Evolutionary conservation across 1,139 yeast species (phyloP), one percentile per base, ranked within the genome.

Genomic region (Geotrichum bryndzae): DNA sequence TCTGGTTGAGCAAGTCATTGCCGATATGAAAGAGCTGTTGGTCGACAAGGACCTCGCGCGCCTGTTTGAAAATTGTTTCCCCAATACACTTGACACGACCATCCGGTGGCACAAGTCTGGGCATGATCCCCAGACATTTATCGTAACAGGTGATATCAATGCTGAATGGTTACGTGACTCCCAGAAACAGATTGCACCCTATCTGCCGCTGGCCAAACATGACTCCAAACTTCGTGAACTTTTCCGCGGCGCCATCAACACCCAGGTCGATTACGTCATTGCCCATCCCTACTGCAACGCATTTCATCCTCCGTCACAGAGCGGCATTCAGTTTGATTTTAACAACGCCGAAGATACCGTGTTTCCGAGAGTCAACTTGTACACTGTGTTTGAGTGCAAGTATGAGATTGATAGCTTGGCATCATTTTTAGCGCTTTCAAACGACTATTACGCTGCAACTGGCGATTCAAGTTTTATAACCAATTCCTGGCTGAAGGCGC

Each of bases 91-190:
- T 59, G 97, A 90, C 70, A 90, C 97, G 0, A 90, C 97, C 0
- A 84, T 90, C 57, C 77, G 88, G 62, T 90, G 92, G 90, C 90
- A 87, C 71, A 70, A 73, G 15, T 69, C 68, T 46, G 69, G 72
- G 33, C 51, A 67, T 13, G 67, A 66, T 31, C 59, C 65, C 53
- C 77, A 80, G 64, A 78, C 87, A 0, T 90, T 90, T 74, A 82
- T 90, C 1, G 96, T 90, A 45, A 90, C 97, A 0, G 97, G 97
- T 2, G 96, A 90, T 69, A 77, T 77, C 60, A 91, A 90, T 72
- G 97, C 97, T 1, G 96, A 90, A 73, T 90, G 97, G 85, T 76
- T 90, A 51, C 76, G 97, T 56, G 97, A 90, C 73, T 86, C 96
- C 1, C 90, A 96, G 0, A 78, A 96, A 67, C 97, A 90, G 71